Evolutionary conservation across 2,329 filamentous ascomycete species (phyloP), one percentile per base, ranked within the genome.

Genomic region (Diplodia sapinea): DNA sequence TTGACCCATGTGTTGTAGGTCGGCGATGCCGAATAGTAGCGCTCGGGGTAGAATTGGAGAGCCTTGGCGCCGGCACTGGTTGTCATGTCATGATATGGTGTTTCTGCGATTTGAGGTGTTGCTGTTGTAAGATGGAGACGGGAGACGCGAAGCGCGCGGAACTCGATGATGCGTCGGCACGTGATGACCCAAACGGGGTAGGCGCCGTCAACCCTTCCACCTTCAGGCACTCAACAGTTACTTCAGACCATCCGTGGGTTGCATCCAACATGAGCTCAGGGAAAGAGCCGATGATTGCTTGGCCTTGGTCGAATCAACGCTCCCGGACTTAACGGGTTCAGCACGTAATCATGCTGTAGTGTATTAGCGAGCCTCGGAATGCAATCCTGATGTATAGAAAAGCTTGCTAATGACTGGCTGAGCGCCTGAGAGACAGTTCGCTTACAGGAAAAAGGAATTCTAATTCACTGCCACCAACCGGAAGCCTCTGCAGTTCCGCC

Each of bases 1-100:
- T 88, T 88, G 76, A 88, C 87, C 88, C 88, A 90, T 74, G 81
- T 75, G 77, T 85, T 83, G 76, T 84, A 88, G 9, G 88, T 89
- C n/a, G 85, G 84, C 6, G 88, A 89, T 43, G 81, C 82, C 56
- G 79, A 77, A 76, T 87, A 88, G 80, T 86, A 88, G 75, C 84
- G 87, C 47, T 84, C 84, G 17, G 87, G 86, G 70, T 88, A 88
- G 70, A 86, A 70, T 8, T 69, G 72, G 70, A 71, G 73, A 74
- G 15, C 57, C 49, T 55, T 51, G 31, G 64, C 63, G 69, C 51
- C 67, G 40, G 68, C 20, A 50, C 67, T 69, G 72, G 71, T 73
- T 70, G 70, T 79, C 78, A 80, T 79, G 70, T 76, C 77, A 78
- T 78, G 55, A 52, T 74, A 78, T 78, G 57, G 52, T 73, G 65